Evolutionary conservation across 108 stramenopile species (phyloP).

Genomic region (Pseudonitzschia multiseries): DNA sequence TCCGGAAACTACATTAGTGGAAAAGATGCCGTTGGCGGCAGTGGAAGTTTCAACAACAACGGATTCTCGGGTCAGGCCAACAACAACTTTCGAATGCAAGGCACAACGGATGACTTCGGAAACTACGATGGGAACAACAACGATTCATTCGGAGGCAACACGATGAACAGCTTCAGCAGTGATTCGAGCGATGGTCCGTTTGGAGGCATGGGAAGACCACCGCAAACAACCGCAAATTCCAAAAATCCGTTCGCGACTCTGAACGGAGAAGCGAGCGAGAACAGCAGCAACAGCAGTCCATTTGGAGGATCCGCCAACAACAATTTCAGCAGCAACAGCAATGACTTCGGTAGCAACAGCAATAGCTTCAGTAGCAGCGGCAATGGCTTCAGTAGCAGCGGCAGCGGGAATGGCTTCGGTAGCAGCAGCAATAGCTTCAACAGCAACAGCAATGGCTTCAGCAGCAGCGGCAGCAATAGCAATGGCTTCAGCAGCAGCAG

Average conservation of each 20-base stretch:
- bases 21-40: neutral
- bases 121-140: neutral
- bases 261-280: neutral
- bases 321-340: neutral
- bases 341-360: neutral
- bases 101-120: neutral
- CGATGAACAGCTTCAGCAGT: neutral
- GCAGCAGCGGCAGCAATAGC: neutral
- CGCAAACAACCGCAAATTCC: neutral
- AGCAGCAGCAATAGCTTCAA: neutral
- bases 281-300: neutral
- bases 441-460: neutral
- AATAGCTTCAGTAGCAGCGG: neutral
- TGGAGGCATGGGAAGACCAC: neutral
- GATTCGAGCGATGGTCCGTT: neutral
- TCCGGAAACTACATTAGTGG: neutral
- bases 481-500: neutral
- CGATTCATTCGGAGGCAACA: neutral
- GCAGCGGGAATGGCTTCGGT: neutral
- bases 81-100: neutral
- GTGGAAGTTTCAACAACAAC: neutral
- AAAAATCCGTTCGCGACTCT: neutral
- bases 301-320: neutral
- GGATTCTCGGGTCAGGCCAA: neutral
- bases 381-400: too few relatives aligned